Percentiles rank a stretch among this genome's conserved stretches.
Evolutionary conservation across 129 eudicot genomes (phyloP).

Genomic region (Tagetes erecta): DNA sequence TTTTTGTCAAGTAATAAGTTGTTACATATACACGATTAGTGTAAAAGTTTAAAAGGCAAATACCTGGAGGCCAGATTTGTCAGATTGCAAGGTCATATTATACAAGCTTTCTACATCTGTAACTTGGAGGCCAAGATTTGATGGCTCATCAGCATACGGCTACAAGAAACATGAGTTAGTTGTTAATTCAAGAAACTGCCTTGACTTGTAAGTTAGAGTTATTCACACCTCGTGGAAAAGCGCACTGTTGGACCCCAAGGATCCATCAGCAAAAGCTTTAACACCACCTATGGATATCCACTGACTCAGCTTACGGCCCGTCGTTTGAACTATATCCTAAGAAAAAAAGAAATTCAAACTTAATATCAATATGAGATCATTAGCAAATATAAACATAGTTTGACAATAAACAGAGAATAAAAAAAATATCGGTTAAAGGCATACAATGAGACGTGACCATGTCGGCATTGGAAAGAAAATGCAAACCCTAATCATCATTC

Average conservation of each 20-base stretch:
- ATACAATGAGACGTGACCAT: conserved; percentile 77
- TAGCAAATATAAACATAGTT: background rate
- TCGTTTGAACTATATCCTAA: conserved; percentile 58
- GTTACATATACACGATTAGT: background rate
- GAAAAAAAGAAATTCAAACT: conserved; percentile 5
- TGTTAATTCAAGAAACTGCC: background rate
- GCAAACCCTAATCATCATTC: conserved; percentile 84
- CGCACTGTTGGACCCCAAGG: conserved; percentile 96
- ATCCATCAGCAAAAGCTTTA: conserved; percentile 92
- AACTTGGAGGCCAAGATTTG: conserved; percentile 83
- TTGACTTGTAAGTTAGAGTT: background rate
- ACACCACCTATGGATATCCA: conserved; percentile 91
- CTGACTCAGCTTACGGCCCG: conserved; percentile 68
- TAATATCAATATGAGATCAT: background rate
- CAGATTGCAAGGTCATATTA: conserved; percentile 69
- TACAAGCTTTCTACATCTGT: conserved; percentile 52
- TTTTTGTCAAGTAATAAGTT: background rate
- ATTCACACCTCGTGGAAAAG: conserved; percentile 69
- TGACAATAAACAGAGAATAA: background rate
- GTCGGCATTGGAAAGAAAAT: conserved; percentile 85
- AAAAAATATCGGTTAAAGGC: conserved; percentile 25
- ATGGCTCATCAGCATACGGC: conserved; percentile 85
- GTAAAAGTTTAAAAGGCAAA: background rate
- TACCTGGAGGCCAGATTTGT: conserved; percentile 87
- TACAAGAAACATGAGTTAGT: conserved; percentile 30